Conservation (phyloP, 2,329 filamentous ascomycete genomes). For the Calonectria leucothoes region DNA sequence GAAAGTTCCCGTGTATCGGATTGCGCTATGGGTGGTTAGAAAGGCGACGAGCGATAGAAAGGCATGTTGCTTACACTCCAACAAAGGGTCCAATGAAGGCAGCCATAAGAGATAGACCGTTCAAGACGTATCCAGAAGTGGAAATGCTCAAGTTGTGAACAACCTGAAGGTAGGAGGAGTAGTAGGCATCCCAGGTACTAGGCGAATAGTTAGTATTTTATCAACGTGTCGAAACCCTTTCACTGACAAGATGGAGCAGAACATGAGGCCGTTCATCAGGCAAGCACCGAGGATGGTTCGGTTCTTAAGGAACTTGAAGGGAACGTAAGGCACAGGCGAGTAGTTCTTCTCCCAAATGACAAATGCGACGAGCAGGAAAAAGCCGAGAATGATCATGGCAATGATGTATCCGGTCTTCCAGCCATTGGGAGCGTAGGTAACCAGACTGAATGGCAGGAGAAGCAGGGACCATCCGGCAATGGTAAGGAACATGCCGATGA, state of each 20-base stretch:
- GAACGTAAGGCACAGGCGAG: constrained; percentile 33
- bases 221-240: constrained; percentile 56
- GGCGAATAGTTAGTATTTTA: constrained; percentile 57
- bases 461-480: constrained; percentile 62
- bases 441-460: constrained; percentile 62
- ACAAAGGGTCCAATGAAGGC: constrained; percentile 59
- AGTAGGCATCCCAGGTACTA: constrained; percentile 60
- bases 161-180: constrained; percentile 62
- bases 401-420: constrained; percentile 59
- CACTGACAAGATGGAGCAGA: constrained; percentile 32
- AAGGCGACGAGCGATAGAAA: accelerated
- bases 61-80: constrained; percentile 49
- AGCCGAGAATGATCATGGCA: constrained; percentile 62
- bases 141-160: constrained; percentile 54
- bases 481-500: constrained; percentile 63
- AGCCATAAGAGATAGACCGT: constrained; percentile 59
- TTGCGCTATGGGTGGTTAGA: not conserved
- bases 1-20: constrained; percentile 40
- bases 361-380: constrained; percentile 59
- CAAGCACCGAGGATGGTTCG: constrained; percentile 29
- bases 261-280: constrained; percentile 31
- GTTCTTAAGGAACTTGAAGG: constrained; percentile 28
- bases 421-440: constrained; percentile 44
- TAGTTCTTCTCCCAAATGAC: constrained; percentile 63
- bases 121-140: constrained; percentile 56